Conservation (phyloP, 2,329 filamentous ascomycete species). For the Drechslerella coelobrocha region DNA sequence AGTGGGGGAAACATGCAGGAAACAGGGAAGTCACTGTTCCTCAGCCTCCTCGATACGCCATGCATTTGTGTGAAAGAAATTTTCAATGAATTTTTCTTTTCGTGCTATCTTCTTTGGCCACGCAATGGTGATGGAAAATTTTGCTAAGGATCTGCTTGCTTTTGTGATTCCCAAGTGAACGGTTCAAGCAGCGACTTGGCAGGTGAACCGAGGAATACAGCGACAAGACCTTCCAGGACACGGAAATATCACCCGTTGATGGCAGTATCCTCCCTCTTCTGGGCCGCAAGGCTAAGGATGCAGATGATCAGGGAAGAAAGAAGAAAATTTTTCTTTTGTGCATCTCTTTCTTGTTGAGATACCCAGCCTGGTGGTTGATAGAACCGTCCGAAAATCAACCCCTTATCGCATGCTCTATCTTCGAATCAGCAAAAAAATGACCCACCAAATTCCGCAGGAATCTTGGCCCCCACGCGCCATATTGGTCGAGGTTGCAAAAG, state of each 20-base stretch:
- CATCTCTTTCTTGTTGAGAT: slow-evolving; percentile 14
- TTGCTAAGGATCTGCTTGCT: slow-evolving; percentile 9
- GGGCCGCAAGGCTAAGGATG: slow-evolving; percentile 37
- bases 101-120: slow-evolving; percentile 1
- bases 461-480: slow-evolving; percentile 49
- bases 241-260: slow-evolving; percentile 46
- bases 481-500: slow-evolving; percentile 32
- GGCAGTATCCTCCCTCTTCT: slow-evolving; percentile 47
- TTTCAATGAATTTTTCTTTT: slow-evolving; percentile 3
- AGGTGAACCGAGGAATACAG: slow-evolving; percentile 37
- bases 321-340: slow-evolving; percentile 24
- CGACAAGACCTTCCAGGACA: slow-evolving; percentile 48
- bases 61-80: slow-evolving; percentile 26
- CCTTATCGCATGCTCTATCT: slow-evolving; percentile 49
- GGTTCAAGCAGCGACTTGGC: slow-evolving; percentile 41
- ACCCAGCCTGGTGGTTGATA: slow-evolving; percentile 25
- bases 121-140: slow-evolving; percentile 19
- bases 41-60: slow-evolving; percentile 15
- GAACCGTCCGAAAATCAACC: slow-evolving; percentile 36
- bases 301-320: slow-evolving; percentile 11
- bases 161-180: slow-evolving; percentile 32
- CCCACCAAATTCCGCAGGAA: slow-evolving; percentile 23
- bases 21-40: slow-evolving; percentile 13
- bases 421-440: slow-evolving; percentile 14
- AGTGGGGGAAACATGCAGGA: slow-evolving; percentile 16